phyloP scores from a whole-genome alignment of 331 rosid species.

The Malus hybrid region DNA sequence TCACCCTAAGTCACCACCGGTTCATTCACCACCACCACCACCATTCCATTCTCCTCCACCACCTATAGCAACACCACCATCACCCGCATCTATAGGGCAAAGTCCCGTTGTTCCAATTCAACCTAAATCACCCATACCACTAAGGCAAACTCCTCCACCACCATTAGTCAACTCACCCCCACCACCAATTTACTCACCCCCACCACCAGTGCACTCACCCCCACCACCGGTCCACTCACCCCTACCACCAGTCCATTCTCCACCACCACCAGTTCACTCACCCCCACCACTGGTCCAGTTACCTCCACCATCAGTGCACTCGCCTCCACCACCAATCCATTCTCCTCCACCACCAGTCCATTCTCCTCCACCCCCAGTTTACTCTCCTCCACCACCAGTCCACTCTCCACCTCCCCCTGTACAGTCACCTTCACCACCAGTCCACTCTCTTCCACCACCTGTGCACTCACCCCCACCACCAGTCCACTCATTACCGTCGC shows the following conservation, averaged over 20 bases:
- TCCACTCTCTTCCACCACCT: background rate
- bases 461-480: background rate
- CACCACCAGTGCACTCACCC: background rate
- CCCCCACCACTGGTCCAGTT: background rate
- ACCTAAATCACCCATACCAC: background rate
- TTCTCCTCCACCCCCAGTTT: background rate
- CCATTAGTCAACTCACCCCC: background rate
- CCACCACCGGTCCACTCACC: background rate
- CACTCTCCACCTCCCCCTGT: background rate
- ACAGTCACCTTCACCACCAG: background rate
- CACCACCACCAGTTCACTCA: background rate
- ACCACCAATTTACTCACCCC: background rate
- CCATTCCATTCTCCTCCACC: background rate
- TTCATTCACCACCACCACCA: background rate
- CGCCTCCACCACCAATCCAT: background rate
- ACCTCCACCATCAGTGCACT: background rate
- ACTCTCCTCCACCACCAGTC: background rate
- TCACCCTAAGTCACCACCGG: background rate
- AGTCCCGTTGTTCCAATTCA: background rate
- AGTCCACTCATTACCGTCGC: background rate
- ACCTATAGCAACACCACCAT: background rate
- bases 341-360: conserved; percentile 12
- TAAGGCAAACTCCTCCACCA: too few species aligned
- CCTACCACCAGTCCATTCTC: background rate
- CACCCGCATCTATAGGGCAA: background rate